phyloP scores from a whole-genome alignment of 176 grass and related monocot genomes.

The Oryza australiensis region DNA sequence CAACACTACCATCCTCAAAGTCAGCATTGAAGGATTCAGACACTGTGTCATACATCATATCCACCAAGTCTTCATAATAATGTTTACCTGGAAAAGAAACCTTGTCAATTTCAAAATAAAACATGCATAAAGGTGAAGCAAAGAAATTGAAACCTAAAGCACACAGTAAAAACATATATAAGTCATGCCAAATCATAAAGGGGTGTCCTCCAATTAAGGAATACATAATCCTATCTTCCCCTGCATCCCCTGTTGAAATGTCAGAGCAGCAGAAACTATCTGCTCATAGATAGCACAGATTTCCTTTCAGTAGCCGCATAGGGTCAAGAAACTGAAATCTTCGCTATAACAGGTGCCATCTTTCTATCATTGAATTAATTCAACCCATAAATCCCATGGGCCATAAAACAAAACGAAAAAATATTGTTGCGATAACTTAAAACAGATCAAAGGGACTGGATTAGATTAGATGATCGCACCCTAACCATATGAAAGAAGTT shows the following conservation, averaged over 20 bases:
- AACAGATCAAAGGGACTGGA: background rate
- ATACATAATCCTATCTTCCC: background rate
- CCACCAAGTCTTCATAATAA: conserved; percentile 83
- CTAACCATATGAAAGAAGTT: background rate
- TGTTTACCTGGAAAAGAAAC: conserved; percentile 48
- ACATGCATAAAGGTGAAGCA: background rate
- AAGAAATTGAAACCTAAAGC: background rate
- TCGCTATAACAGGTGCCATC: background rate
- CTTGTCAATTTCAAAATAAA: background rate
- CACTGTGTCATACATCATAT: conserved; percentile 57
- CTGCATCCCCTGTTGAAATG: background rate
- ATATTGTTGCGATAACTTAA: background rate
- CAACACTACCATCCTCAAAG: conserved; percentile 73
- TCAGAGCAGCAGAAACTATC: background rate
- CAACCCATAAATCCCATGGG: background rate
- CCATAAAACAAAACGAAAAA: background rate
- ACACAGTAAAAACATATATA: conserved; percentile 4
- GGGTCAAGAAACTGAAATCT: background rate
- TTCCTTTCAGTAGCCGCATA: background rate
- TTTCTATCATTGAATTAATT: background rate
- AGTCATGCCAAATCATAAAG: background rate
- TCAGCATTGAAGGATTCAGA: conserved; percentile 54
- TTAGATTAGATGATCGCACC: background rate
- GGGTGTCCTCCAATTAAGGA: background rate
- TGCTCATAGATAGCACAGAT: background rate